Evolutionary conservation across 805 yeast genomes (phyloP), one percentile per base, ranked within the genome.

Genomic region (Saturnispora diversa): DNA sequence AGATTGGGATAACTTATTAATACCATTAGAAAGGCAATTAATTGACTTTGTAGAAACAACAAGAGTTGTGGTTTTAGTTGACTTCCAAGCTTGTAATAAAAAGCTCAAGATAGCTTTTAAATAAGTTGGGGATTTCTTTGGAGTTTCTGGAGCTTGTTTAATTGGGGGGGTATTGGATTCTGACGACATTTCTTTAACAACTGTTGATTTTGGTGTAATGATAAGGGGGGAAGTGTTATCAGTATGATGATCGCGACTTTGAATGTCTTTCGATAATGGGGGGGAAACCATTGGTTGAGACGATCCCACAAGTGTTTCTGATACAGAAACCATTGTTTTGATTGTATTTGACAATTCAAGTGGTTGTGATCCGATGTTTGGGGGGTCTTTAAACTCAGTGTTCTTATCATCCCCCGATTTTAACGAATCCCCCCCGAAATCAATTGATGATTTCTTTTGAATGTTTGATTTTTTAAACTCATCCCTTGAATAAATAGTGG

Each of bases 1-100:
- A 5, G 29, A 30, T 20, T 29, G 36, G 11, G 28, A n/a, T 11
- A 32, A 24, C 25, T 39, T 42, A 10, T 40, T 23, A 13, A 40
- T 16, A 13, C 31, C 13, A 6, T 35, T 31, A 3, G 22, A 15
- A 12, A 25, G 17, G 12, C 25, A 20, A 23, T 39, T 39, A n/a
- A 32, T 17, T 4, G 32, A 11, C 12, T 31, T 27, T 6, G 37
- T 39, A 27, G n/a, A n/a, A n/a, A 25, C 24, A 16, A 10, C 12
- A 4, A 19, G 7, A 15, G 15, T 16, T 5, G 23, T 6, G 15
- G 11, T 20, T 13, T 15, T 26, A 17, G 16, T 16, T n/a, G n/a
- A n/a, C n/a, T n/a, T n/a, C n/a, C n/a, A n/a, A n/a, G n/a, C n/a
- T n/a, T n/a, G n/a, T n/a, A n/a, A n/a, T n/a, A n/a, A n/a, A n/a